Conservation (phyloP, 192 early-diverging fungal genomes). For the Kickxella alabastrina region DNA sequence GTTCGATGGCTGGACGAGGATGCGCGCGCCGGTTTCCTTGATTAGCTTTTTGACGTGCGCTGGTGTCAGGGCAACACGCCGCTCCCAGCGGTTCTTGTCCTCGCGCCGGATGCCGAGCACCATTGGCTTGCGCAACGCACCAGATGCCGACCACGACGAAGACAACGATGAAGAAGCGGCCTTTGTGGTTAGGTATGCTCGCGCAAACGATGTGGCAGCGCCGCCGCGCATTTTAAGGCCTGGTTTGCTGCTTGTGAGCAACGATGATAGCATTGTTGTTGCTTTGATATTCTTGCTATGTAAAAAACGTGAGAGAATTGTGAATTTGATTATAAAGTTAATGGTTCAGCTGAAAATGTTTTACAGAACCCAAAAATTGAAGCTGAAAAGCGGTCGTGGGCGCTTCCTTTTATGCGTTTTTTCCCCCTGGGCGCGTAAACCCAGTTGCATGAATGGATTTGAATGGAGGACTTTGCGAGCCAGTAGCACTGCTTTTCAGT, state of each 20-base stretch:
- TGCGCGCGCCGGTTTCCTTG: conserved; percentile 73
- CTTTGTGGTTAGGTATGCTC: conserved; percentile 15
- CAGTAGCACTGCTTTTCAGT: too few relatives aligned
- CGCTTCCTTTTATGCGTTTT: too few relatives aligned
- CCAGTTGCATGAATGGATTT: too few relatives aligned
- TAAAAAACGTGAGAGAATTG: too few relatives aligned
- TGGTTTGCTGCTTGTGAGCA: background rate
- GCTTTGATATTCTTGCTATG: too few relatives aligned
- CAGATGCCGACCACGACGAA: too few relatives aligned
- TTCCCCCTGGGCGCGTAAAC: too few relatives aligned
- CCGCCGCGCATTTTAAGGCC: background rate
- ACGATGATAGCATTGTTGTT: background rate
- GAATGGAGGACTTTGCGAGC: too few relatives aligned
- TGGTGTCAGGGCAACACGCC: conserved; percentile 86
- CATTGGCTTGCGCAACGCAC: conserved; percentile 5
- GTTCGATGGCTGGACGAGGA: conserved; percentile 89
- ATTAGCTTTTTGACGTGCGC: conserved; percentile 79
- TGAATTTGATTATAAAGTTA: too few relatives aligned
- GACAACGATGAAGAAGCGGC: conserved; percentile 7
- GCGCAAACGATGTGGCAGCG: background rate
- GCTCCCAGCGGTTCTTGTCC: conserved; percentile 97
- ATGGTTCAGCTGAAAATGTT: too few relatives aligned
- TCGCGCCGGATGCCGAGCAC: conserved; percentile 85
- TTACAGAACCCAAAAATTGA: too few relatives aligned
- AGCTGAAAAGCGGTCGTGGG: too few relatives aligned